These are phyloP conservation scores for Heterobasidion irregulare DNA, from an alignment of 1,284 basidiomycete species.

Conservation along the genomic window DNA sequence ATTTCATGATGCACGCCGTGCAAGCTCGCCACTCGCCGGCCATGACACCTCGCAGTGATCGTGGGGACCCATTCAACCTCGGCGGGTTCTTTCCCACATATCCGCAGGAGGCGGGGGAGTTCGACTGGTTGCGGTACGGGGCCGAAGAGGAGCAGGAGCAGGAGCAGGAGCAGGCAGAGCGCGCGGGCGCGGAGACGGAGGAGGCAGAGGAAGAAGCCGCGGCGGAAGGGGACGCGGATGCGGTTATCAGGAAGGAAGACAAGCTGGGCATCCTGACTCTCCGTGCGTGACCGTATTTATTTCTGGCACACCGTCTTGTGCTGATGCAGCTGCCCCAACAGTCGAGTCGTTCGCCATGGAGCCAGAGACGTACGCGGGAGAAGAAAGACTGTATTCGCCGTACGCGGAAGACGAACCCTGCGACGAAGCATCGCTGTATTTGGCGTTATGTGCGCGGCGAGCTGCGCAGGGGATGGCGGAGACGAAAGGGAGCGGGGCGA, in stretches of 20 bases:
- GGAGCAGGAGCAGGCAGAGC: not conserved
- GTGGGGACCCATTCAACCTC: constrained; percentile 41
- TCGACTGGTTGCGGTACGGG: constrained; percentile 32
- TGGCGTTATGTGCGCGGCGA: constrained; percentile 23
- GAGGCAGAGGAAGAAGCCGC: constrained; percentile 8
- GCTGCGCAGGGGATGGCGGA: constrained; percentile 15
- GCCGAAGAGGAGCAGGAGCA: constrained; percentile 12
- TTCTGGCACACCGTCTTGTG: not conserved
- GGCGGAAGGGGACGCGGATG: constrained; percentile 17
- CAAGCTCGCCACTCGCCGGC: not conserved
- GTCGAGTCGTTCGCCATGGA: constrained; percentile 13
- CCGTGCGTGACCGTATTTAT: constrained; percentile 17
- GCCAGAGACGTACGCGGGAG: constrained; percentile 12
- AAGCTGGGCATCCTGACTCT: constrained; percentile 39
- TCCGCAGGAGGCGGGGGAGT: constrained; percentile 22
- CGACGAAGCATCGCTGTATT: constrained; percentile 36
- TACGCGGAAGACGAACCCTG: constrained; percentile 29
- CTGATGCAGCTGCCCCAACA: constrained; percentile 1
- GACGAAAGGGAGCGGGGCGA: not conserved
- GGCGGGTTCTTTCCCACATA: constrained; percentile 39
- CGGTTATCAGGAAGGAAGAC: constrained; percentile 36
- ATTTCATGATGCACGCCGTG: constrained; percentile 8
- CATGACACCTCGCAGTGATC: constrained; percentile 5
- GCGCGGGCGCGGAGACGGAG: not conserved
- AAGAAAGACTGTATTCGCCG: constrained; percentile 30